phyloP scores from a whole-genome alignment of 2,329 filamentous ascomycete genomes.

The Sporothrix euskadiensis region DNA sequence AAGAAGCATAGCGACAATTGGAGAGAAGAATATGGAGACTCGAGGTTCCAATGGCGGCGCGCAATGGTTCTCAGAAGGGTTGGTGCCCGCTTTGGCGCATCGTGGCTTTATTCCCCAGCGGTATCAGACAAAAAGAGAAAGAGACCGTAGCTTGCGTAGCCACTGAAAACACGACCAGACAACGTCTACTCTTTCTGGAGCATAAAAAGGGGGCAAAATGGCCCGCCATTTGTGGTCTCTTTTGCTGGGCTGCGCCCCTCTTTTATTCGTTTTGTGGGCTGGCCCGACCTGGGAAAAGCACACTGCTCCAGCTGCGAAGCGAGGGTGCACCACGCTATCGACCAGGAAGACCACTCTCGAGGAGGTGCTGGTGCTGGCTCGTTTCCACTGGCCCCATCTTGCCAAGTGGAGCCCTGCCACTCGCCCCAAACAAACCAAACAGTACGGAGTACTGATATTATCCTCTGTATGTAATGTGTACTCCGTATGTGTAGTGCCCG shows the following conservation, averaged over 20 bases:
- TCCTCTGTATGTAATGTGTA: background rate
- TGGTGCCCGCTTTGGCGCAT: slow-evolving; percentile 10
- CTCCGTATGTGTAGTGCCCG: background rate
- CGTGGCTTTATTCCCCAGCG: background rate
- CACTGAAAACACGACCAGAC: background rate
- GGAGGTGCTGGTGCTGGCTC: background rate
- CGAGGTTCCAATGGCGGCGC: slow-evolving; percentile 20
- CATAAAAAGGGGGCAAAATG: background rate
- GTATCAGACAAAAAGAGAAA: background rate
- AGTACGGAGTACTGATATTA: background rate
- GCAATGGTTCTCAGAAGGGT: slow-evolving; percentile 26
- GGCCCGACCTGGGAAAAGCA: background rate
- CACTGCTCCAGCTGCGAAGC: slow-evolving; percentile 1
- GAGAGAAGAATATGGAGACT: background rate
- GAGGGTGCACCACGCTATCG: background rate
- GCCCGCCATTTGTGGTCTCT: background rate
- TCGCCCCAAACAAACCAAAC: background rate
- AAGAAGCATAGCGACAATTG: background rate
- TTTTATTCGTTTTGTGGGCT: background rate
- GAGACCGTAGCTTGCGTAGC: background rate
- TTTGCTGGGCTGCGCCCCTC: background rate
- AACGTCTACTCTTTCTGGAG: background rate
- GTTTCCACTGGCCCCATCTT: background rate
- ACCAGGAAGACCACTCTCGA: background rate
- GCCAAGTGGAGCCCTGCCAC: slow-evolving; percentile 6